Evolutionary conservation across 257 asterid genomes (phyloP).

Genomic region (Eustoma russellianum): DNA sequence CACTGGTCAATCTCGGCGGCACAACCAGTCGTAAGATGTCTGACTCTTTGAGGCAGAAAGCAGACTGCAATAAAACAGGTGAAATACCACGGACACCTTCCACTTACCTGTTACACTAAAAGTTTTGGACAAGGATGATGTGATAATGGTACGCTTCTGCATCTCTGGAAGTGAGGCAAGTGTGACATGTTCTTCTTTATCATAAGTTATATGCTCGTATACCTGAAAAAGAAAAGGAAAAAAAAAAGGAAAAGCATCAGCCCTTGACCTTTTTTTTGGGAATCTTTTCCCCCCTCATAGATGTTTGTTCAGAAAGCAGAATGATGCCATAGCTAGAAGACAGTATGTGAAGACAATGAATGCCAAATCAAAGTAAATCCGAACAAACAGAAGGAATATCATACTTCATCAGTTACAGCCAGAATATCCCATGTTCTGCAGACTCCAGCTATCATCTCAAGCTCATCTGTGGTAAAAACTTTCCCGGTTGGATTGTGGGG

Average conservation of each 20-base stretch:
- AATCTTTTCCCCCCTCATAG: too few species aligned
- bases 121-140: conserved; percentile 86
- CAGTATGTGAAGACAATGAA: background rate
- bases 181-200: conserved; percentile 44
- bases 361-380: background rate
- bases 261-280: too few species aligned
- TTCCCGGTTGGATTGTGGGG: conserved; percentile 98
- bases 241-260: background rate
- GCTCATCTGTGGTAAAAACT: conserved; percentile 69
- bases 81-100: background rate
- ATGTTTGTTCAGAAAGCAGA: background rate
- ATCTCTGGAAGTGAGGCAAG: conserved; percentile 79
- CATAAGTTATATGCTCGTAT: conserved; percentile 78
- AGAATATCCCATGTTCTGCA: conserved; percentile 60
- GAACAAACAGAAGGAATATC: conserved; percentile 14
- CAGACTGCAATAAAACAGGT: background rate
- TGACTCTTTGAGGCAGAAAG: background rate
- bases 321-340: background rate
- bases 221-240: conserved; percentile 36
- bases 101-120: conserved; percentile 68
- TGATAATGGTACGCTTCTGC: conserved; percentile 69
- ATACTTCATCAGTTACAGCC: conserved; percentile 93
- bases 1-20: too few species aligned
- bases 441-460: conserved; percentile 72
- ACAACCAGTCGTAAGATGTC: background rate